Evolutionary conservation across 164 flowering plant genomes (phyloP), one percentile per base, ranked within the genome.

Genomic region (Tinospora cordifolia): DNA sequence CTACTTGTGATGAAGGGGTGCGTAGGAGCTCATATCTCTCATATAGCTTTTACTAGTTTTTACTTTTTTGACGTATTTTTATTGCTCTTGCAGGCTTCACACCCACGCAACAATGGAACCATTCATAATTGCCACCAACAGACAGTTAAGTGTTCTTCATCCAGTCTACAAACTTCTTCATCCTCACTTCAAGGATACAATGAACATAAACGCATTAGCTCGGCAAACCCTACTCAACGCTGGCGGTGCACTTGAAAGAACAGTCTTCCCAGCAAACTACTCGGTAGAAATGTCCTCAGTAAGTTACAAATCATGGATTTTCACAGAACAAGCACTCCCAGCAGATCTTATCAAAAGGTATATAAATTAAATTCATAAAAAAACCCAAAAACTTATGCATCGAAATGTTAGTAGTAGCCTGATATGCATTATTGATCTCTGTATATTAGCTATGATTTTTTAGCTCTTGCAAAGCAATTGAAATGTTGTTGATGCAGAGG

Each of bases 21-120:
- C n/a, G n/a, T n/a, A n/a, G n/a, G n/a, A n/a, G n/a, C n/a, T n/a
- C n/a, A n/a, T n/a, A n/a, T n/a, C n/a, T n/a, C n/a, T n/a, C n/a
- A n/a, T n/a, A n/a, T n/a, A 19, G 39, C 19, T 68, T 51, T 9
- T 1, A 8, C 0, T 25, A 7, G 12, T 54, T 34, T 21, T 62
- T 72, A n/a, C n/a, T n/a, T n/a, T n/a, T n/a, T n/a, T n/a, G n/a
- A n/a, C n/a, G n/a, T n/a, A n/a, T n/a, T n/a, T n/a, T 66, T 47
- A 62, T 58, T 65, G 58, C 71, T 39, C 41, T 64, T 81, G 74
- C 86, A 90, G 98, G 96, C 78, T 91, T 81, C 72, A 90, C 78
- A 92, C 97, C 1, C 98, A 92, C 79, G 96, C 95, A 8, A 84
- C 77, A 11, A 89, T 91, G 19, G 96, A 94, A 81, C 96, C 97